Evolutionary conservation across 768 basidiomycete species (phyloP), one percentile per base, ranked within the genome.

Genomic region (Boletus subcaerulescens): DNA sequence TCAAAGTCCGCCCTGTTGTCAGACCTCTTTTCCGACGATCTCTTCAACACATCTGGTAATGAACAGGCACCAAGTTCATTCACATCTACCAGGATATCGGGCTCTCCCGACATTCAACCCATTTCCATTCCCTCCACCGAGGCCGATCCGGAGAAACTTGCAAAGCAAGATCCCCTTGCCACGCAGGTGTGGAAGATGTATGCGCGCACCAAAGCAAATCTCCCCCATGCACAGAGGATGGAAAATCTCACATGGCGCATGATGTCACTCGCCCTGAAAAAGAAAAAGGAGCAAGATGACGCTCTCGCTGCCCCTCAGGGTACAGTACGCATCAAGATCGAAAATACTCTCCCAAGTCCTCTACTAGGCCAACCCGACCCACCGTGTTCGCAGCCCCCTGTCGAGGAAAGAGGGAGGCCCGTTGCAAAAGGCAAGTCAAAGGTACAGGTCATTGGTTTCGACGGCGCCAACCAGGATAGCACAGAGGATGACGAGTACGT

Each of bases 151-250:
- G 86, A 83, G 64, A 76, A 76, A 60, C 73, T 91, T 24, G 86
- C 88, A 10, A 86, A 80, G 66, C 88, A 93, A 48, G 95, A 97
- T 68, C 95, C 94, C 8, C 78, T 97, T 20, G 93, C 93, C 1
- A 89, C 95, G 1, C 93, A 98, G 73, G 90, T 98, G 31, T 98
- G 96, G 96, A 93, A 87, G 76, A 90, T 98, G 82, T 98, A 91
- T 66, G 85, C 93, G 35, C 85, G 90, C 57, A 90, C 89, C 44
- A 94, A 93, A 73, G 89, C 88, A n/a, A 82, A 80, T 32, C 73
- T 96, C 53, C 93, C 95, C 31, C 92, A 96, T 67, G 92, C 90
- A 0, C 91, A 94, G 72, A 77, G 95, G 65, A 94, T 99, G 92
- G 97, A 98, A 75, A 98, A 98, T 67, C 71, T 98, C 51, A 97